Conservation (phyloP, 129 eudicot species). For the Arctium lappa region DNA sequence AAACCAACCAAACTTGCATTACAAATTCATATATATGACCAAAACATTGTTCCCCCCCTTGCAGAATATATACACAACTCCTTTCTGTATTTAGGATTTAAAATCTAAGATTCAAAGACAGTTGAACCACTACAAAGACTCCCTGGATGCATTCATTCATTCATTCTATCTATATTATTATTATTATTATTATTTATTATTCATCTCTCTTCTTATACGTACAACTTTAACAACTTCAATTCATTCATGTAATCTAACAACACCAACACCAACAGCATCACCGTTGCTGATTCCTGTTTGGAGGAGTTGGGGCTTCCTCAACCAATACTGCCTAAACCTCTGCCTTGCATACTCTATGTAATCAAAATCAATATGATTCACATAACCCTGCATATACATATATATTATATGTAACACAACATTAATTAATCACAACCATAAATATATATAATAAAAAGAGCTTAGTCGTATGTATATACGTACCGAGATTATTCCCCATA, state of each 20-base stretch:
- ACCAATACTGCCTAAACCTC: slow-evolving; percentile 39
- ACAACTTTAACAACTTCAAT: slow-evolving; percentile 15
- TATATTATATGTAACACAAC: not conserved
- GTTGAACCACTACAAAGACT: not conserved
- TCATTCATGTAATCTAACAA: not conserved
- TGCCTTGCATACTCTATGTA: slow-evolving; percentile 70
- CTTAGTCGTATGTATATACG: not conserved
- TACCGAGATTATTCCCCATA: slow-evolving; percentile 95
- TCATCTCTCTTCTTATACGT: slow-evolving; percentile 9
- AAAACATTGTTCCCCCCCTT: no score
- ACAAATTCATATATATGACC: no score
- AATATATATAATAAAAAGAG: not conserved
- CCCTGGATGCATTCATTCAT: not conserved
- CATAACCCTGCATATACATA: slow-evolving; percentile 43
- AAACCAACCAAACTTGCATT: no score
- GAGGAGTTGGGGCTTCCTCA: slow-evolving; percentile 28
- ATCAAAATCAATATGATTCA: slow-evolving; percentile 59
- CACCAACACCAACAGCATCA: not conserved
- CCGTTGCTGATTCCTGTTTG: not conserved
- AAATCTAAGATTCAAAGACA: not conserved
- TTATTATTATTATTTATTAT: slow-evolving; percentile 7
- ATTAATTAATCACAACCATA: not conserved
- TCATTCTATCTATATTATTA: not conserved
- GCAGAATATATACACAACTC: slow-evolving; percentile 4
- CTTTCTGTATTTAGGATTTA: not conserved